Evolutionary conservation across 768 basidiomycete species (phyloP), one percentile per base, ranked within the genome.

Genomic region (Suillus tomentosus): DNA sequence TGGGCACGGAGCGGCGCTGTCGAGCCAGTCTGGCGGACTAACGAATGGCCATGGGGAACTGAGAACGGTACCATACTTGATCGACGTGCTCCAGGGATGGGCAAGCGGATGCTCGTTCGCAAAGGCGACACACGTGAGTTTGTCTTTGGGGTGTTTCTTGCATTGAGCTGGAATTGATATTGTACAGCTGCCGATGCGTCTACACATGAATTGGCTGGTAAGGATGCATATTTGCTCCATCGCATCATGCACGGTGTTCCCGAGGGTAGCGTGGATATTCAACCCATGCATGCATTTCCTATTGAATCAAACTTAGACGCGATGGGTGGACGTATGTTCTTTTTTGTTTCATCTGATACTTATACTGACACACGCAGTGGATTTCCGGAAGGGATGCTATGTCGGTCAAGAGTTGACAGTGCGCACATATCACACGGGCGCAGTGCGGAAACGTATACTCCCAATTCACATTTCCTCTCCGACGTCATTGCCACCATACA

Each of bases 351-450:
- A 14, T 47, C 34, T 19, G 51, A 22, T 19, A 37, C 19, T 1
- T 50, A 54, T 60, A 39, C 45, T 70, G 50, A 67, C 53, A 3
- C 42, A 14, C 15, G 34, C 82, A 90, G 96, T 99, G 73, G 95
- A 98, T 77, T 98, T 97, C 75, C 82, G 93, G 63, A 99, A 99
- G 79, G 97, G 97, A 3, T 99, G 97, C 73, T 99, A 98, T 72
- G 90, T 99, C 6, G 97, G 97, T 10, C 97, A 99, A 80, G 97
- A 99, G 71, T 81, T 99, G 47, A 98, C 96, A 0, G 96, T 97
- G 7, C 86, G 97, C 60, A 98, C 96, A 43, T 96, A 96, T 75
- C 95, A 98, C 74, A 98, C 91, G 7, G 97, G 97, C 13, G 82
- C 90, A 34, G 80, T 97, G 50, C 84, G 97, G 66, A 99, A 98